phyloP scores from a whole-genome alignment of 768 basidiomycete genomes.

The Boletus edulis region DNA sequence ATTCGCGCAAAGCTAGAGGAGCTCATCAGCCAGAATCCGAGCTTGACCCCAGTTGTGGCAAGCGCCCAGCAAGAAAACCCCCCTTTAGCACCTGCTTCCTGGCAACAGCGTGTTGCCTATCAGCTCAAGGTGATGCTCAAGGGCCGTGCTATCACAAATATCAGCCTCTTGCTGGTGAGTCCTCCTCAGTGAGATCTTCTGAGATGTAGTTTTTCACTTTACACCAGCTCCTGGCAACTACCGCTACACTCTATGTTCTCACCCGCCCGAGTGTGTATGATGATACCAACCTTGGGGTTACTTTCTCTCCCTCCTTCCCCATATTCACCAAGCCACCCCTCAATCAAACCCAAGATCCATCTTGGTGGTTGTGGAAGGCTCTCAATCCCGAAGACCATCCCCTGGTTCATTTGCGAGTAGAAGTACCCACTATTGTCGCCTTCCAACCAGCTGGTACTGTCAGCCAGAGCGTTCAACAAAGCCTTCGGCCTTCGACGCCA shows the following conservation, averaged over 20 bases:
- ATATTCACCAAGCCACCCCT: slow-evolving; percentile 33
- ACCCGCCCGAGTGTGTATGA: slow-evolving; percentile 50
- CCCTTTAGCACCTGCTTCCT: slow-evolving; percentile 21
- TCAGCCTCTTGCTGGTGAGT: slow-evolving; percentile 75
- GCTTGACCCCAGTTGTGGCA: slow-evolving; percentile 45
- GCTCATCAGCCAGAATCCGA: slow-evolving; percentile 71
- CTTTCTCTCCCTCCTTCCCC: slow-evolving; percentile 24
- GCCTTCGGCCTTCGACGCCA: slow-evolving; percentile 44
- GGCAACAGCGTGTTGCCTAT: slow-evolving; percentile 30
- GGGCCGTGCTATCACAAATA: slow-evolving; percentile 71
- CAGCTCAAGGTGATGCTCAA: slow-evolving; percentile 46
- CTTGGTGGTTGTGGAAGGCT: slow-evolving; percentile 71
- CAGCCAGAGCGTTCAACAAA: slow-evolving; percentile 25
- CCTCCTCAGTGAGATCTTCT: neutral
- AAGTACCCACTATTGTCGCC: slow-evolving; percentile 75
- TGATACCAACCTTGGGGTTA: slow-evolving; percentile 20
- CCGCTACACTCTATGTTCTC: slow-evolving; percentile 70
- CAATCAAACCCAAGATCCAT: slow-evolving; percentile 43
- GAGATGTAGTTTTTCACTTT: slow-evolving; percentile 2
- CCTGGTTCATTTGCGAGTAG: slow-evolving; percentile 75
- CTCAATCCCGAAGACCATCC: slow-evolving; percentile 68
- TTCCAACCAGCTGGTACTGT: slow-evolving; percentile 45
- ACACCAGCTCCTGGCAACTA: slow-evolving; percentile 70
- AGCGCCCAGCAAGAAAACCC: slow-evolving; percentile 22
- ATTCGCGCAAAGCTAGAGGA: slow-evolving; percentile 65